A percentile compares a stretch with the other conserved stretches of the same genome.
Evolutionary conservation across 352 stramenopile species (phyloP).

Genomic region (Pythium myriotylum): DNA sequence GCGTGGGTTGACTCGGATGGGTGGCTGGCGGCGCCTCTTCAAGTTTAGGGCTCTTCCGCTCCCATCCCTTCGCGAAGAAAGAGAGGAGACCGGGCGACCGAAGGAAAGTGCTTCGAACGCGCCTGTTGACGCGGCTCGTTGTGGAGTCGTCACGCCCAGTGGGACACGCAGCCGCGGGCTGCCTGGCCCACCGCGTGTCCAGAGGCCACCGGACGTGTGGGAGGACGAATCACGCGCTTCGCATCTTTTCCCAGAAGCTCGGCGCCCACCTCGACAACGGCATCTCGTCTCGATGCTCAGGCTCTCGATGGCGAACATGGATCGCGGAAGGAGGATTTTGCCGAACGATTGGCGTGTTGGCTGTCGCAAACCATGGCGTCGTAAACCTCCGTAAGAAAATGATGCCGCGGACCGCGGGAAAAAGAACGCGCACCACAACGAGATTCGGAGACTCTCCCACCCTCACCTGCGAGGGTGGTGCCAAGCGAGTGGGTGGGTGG

Average conservation of each 20-base stretch:
- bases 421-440: too few relatives aligned
- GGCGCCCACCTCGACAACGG: too few relatives aligned
- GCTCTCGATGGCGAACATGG: not conserved
- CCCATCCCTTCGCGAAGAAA: not conserved
- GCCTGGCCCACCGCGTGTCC: not conserved
- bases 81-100: slow-evolving; percentile 1
- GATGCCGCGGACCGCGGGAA: slow-evolving; percentile 1
- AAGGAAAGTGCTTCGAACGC: slow-evolving; percentile 4
- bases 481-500: too few relatives aligned
- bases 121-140: slow-evolving; percentile 6
- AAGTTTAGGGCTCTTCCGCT: too few relatives aligned
- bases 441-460: too few relatives aligned
- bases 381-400: slow-evolving; percentile 14
- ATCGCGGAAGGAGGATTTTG: too few relatives aligned
- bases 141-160: not conserved
- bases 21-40: too few relatives aligned
- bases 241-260: not conserved
- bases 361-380: not conserved
- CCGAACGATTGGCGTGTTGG: not conserved
- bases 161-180: not conserved
- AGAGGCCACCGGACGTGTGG: not conserved
- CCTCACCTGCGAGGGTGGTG: too few relatives aligned
- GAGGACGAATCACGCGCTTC: not conserved
- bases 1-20: not conserved
- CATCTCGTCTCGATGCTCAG: too few relatives aligned